A percentile compares a stretch with the other conserved stretches of the same genome.
These are phyloP conservation scores for Talaromyces atroroseus DNA, from an alignment of 2,329 filamentous ascomycete genomes.

Conservation along the genomic window DNA sequence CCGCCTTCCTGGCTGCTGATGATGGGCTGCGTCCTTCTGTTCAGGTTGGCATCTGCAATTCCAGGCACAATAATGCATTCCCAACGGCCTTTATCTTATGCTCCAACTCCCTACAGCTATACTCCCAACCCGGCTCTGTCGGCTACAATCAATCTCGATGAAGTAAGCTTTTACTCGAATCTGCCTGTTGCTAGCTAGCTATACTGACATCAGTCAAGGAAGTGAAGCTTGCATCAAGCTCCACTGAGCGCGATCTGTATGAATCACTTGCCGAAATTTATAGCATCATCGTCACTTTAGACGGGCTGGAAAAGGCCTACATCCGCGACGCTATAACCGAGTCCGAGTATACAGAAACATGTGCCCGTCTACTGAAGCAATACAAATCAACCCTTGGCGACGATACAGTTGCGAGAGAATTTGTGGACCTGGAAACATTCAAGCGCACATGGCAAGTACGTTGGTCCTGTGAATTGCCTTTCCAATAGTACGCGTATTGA, in stretches of 20 bases:
- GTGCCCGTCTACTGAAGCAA: slow-evolving; percentile 86
- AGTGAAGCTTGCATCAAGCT: slow-evolving; percentile 82
- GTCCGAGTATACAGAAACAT: slow-evolving; percentile 91
- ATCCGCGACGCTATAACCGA: slow-evolving; percentile 92
- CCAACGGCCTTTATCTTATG: slow-evolving; percentile 64
- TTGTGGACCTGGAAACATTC: slow-evolving; percentile 83
- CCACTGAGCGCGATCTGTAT: slow-evolving; percentile 85
- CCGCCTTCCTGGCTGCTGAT: slow-evolving; percentile 11
- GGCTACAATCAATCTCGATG: slow-evolving; percentile 87
- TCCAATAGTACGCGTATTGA: slow-evolving; percentile 1
- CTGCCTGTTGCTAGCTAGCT: slow-evolving; percentile 13
- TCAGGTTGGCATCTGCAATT: background rate
- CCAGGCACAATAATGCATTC: slow-evolving; percentile 34
- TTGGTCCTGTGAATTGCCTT: slow-evolving; percentile 18
- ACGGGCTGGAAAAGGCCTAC: slow-evolving; percentile 94
- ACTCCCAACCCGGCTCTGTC: slow-evolving; percentile 77
- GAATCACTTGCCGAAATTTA: slow-evolving; percentile 96
- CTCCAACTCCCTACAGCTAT: slow-evolving; percentile 85
- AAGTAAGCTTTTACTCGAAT: slow-evolving; percentile 51
- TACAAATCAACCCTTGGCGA: slow-evolving; percentile 92
- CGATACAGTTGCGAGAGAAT: slow-evolving; percentile 82
- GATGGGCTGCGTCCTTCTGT: background rate
- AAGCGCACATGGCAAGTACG: slow-evolving; percentile 86
- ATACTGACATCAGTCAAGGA: slow-evolving; percentile 53
- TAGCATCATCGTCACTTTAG: slow-evolving; percentile 91